These are phyloP conservation scores for Bassia scoparia DNA, from an alignment of 148 eudicot genomes.

Conservation along the genomic window DNA sequence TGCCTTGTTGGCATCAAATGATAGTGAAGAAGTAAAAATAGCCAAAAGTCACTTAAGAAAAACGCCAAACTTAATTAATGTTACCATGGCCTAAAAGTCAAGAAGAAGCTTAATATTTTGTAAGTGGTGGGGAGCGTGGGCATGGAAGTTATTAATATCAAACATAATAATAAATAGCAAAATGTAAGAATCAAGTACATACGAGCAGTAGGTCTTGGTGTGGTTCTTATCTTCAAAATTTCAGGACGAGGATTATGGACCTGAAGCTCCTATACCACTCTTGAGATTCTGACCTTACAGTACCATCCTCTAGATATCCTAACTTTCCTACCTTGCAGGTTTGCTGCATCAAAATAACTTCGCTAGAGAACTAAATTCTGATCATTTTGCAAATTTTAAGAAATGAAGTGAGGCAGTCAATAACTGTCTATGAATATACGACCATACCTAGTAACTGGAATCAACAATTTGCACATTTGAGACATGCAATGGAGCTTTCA, in stretches of 20 bases:
- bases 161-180: neutral
- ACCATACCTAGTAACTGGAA: constrained; percentile 81
- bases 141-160: neutral
- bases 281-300: constrained; percentile 55
- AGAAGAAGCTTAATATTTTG: neutral
- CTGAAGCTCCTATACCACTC: constrained; percentile 89
- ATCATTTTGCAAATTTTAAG: no score
- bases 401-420: no score
- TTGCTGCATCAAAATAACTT: constrained; percentile 44
- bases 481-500: constrained; percentile 93
- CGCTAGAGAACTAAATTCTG: constrained; percentile 5
- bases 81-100: no score
- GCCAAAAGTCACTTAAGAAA: no score
- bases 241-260: constrained; percentile 90
- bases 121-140: neutral
- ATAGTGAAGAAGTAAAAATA: no score
- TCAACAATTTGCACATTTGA: constrained; percentile 92
- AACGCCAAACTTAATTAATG: no score
- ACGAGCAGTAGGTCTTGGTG: constrained; percentile 42
- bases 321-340: constrained; percentile 74
- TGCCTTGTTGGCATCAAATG: no score
- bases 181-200: constrained; percentile 21
- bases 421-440: no score
- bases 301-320: constrained; percentile 71
- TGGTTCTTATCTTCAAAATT: constrained; percentile 53